These are phyloP conservation scores for Monilinia fructicola DNA, from an alignment of 2,329 filamentous ascomycete genomes.

Conservation along the genomic window DNA sequence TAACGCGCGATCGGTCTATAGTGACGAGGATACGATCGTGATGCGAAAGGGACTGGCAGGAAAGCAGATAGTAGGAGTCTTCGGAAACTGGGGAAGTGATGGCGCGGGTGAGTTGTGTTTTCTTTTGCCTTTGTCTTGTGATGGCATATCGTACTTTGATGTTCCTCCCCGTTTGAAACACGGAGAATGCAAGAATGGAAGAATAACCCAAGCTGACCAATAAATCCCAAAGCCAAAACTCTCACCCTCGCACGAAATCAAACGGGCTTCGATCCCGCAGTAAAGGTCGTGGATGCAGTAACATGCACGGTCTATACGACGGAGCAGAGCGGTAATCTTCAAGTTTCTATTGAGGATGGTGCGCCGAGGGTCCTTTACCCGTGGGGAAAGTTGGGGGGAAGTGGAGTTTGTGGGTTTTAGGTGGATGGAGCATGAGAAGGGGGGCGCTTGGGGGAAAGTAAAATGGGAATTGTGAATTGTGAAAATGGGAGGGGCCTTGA, in stretches of 20 bases:
- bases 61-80: background rate
- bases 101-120: background rate
- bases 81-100: conserved; percentile 19
- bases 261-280: conserved; percentile 43
- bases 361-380: conserved; percentile 47
- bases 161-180: no score
- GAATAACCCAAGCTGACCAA: no score
- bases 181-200: conserved; percentile 40
- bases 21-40: conserved; percentile 33
- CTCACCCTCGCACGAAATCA: conserved; percentile 20
- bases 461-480: no score
- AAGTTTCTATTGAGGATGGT: conserved; percentile 46
- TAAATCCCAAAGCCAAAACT: no score
- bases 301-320: conserved; percentile 47
- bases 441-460: no score
- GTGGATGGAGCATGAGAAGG: no score
- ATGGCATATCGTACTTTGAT: no score
- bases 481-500: no score
- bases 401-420: conserved; percentile 19
- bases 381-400: conserved; percentile 1
- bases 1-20: conserved; percentile 36
- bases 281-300: conserved; percentile 46
- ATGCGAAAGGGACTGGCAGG: conserved; percentile 35
- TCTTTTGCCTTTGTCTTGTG: no score
- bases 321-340: conserved; percentile 46